Conservation (phyloP, 305 asterid species). For the Solanum hybrid region DNA sequence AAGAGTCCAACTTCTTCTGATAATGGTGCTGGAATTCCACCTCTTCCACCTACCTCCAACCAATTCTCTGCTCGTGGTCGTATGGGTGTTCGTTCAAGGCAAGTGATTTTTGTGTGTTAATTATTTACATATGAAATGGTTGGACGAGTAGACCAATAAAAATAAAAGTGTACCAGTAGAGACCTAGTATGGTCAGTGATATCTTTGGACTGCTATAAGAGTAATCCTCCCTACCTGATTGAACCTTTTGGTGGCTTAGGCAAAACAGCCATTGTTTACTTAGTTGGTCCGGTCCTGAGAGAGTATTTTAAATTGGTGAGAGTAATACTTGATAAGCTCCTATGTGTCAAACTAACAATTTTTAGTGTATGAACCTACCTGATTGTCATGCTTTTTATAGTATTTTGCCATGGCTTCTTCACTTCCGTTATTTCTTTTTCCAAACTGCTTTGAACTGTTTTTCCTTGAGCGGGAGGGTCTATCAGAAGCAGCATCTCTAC, state of each 20-base stretch:
- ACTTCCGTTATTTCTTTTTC: background rate
- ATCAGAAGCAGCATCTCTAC: background rate
- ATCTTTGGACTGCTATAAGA: background rate
- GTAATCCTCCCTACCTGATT: background rate
- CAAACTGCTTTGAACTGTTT: background rate
- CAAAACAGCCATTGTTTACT: background rate
- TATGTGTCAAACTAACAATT: background rate
- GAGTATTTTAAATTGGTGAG: background rate
- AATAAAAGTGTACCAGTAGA: background rate
- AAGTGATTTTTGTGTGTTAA: conserved; percentile 6
- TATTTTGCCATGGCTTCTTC: background rate
- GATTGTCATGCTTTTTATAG: background rate
- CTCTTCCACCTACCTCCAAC: conserved; percentile 86
- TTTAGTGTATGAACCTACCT: background rate
- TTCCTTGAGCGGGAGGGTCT: background rate
- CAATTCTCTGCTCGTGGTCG: conserved; percentile 86
- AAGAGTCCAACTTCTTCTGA: conserved; percentile 48
- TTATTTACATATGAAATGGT: background rate
- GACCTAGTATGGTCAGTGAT: background rate
- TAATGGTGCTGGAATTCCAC: conserved; percentile 76
- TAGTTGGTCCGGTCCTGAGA: background rate
- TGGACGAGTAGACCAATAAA: background rate
- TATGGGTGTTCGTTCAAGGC: conserved; percentile 83
- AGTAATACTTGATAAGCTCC: background rate
- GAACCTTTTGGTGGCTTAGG: background rate